Evolutionary conservation across 768 basidiomycete species (phyloP).

Genomic region (Rhodotorula babjevae): DNA sequence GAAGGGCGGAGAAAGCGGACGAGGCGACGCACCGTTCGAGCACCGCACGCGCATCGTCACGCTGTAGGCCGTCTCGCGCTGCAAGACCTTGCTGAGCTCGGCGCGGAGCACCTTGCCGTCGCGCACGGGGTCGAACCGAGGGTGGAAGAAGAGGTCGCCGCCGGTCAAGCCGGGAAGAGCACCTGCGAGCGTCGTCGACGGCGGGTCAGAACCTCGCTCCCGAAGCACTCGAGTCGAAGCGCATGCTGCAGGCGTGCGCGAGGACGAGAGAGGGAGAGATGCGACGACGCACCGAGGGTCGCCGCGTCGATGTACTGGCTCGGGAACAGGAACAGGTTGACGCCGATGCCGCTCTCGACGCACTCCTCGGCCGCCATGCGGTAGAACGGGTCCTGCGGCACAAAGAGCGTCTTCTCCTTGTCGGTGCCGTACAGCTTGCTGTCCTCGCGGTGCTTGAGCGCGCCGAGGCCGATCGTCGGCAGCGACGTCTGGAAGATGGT

Average conservation of each 20-base stretch:
- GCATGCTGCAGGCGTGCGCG: too few species aligned
- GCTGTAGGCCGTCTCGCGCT: conserved; percentile 70
- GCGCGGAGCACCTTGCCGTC: conserved; percentile 65
- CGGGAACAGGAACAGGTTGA: conserved; percentile 82
- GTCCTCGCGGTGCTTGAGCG: conserved; percentile 53
- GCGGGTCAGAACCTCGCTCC: too few species aligned
- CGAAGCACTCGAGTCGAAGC: too few species aligned
- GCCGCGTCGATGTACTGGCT: conserved; percentile 76
- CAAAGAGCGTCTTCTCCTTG: conserved; percentile 75
- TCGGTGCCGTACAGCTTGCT: conserved; percentile 69
- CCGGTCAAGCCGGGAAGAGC: conserved; percentile 67
- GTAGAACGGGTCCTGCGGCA: conserved; percentile 74
- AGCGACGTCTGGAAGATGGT: conserved; percentile 46
- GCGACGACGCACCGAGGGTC: conserved; percentile 55
- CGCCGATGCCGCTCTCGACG: conserved; percentile 80
- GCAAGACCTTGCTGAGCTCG: conserved; percentile 67
- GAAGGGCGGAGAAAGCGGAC: not conserved
- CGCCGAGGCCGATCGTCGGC: conserved; percentile 44
- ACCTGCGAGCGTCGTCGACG: too few species aligned
- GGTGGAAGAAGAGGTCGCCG: conserved; percentile 86
- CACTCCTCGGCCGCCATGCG: conserved; percentile 77
- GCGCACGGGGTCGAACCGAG: conserved; percentile 69
- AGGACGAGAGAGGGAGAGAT: too few species aligned
- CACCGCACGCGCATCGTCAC: conserved; percentile 75
- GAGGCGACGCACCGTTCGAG: conserved; percentile 62